Percentiles rank a stretch among this genome's conserved stretches.
These are phyloP conservation scores for Emmonsia crescens DNA, from an alignment of 2,329 filamentous ascomycete genomes.

Conservation along the genomic window DNA sequence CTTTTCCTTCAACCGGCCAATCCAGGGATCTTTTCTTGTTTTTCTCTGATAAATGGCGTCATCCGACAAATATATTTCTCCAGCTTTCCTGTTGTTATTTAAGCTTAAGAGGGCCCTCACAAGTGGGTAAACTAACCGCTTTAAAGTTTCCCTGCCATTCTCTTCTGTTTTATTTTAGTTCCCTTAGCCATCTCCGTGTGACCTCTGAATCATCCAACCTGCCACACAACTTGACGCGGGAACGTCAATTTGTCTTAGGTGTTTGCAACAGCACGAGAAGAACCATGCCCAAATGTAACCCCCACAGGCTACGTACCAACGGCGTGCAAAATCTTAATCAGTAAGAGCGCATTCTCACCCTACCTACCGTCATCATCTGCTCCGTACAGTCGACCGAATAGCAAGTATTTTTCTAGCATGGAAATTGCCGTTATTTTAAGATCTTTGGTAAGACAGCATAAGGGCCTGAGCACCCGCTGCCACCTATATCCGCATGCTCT, in stretches of 20 bases:
- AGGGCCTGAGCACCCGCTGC: not conserved
- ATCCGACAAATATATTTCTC: not conserved
- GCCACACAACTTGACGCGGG: not conserved
- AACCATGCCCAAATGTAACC: not conserved
- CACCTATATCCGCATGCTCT: not conserved
- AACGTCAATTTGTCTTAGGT: not conserved
- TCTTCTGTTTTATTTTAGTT: not conserved
- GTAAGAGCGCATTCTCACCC: not conserved
- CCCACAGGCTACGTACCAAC: not conserved
- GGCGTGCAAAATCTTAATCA: not conserved
- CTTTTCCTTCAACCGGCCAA: not conserved
- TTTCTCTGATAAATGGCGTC: not conserved
- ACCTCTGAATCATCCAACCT: not conserved
- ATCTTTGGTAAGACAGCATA: not conserved
- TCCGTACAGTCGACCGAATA: not conserved
- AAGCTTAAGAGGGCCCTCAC: not conserved
- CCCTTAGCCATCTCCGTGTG: not conserved
- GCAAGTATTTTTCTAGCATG: not conserved
- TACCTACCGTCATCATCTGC: not conserved
- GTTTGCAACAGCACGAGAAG: not conserved
- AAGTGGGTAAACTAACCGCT: not conserved
- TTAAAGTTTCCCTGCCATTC: not conserved
- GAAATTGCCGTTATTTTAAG: not conserved
- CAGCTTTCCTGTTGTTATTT: not conserved
- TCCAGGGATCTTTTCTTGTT: not conserved